These are phyloP conservation scores for Carallia pectinifolia DNA, from an alignment of 345 rosid genomes.

Conservation along the genomic window DNA sequence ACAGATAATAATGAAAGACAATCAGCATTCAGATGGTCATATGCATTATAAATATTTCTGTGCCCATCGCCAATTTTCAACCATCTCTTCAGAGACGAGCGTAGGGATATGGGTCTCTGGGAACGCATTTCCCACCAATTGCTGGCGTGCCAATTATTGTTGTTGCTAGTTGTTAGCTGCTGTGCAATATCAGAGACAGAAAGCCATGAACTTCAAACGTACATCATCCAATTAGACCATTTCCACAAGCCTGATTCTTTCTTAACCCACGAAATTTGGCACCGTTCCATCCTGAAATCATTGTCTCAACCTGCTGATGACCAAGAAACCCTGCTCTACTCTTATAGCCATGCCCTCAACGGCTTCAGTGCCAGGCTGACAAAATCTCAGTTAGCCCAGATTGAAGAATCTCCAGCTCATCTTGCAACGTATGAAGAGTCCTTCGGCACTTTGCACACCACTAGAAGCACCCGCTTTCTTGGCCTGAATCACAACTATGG, in stretches of 20 bases:
- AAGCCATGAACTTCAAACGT: constrained; percentile 23
- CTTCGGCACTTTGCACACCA: constrained; percentile 39
- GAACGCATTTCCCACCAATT: neutral
- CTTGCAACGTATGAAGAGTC: constrained; percentile 35
- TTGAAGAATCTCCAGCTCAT: constrained; percentile 46
- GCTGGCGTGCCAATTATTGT: neutral
- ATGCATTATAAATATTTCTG: too few species aligned
- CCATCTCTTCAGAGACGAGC: neutral
- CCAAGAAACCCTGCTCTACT: constrained; percentile 28
- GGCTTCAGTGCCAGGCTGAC: constrained; percentile 56
- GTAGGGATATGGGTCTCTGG: neutral
- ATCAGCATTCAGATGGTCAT: too few species aligned
- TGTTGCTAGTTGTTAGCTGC: constrained; percentile 6
- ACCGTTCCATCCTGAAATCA: constrained; percentile 18
- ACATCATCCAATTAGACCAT: constrained; percentile 42
- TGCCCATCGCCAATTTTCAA: too few species aligned
- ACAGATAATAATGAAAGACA: too few species aligned
- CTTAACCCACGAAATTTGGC: constrained; percentile 35
- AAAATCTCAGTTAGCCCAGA: constrained; percentile 31
- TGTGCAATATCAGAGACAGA: constrained; percentile 1
- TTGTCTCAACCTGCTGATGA: constrained; percentile 15
- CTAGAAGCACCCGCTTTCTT: constrained; percentile 42
- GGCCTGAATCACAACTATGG: constrained; percentile 12
- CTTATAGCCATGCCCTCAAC: constrained; percentile 40
- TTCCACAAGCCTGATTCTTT: constrained; percentile 36